Percentiles rank a stretch among this genome's conserved stretches.
These are phyloP conservation scores for Penicillium sp. DNA, from an alignment of 2,329 filamentous ascomycete genomes.

Conservation along the genomic window DNA sequence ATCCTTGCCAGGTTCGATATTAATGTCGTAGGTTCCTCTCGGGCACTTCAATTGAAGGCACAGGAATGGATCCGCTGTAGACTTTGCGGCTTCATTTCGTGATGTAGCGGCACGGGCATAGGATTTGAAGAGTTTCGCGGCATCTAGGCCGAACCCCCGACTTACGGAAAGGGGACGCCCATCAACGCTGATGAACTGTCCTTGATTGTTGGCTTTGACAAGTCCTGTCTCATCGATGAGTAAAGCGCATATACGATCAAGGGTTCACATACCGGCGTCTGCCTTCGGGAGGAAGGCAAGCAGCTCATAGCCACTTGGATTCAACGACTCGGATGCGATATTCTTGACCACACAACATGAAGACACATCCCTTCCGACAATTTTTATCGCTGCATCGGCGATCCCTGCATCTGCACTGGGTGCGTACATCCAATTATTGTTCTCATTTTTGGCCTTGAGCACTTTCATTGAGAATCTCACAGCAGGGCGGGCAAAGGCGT, in stretches of 20 bases:
- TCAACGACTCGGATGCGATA: constrained; percentile 20
- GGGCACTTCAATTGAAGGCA: constrained; percentile 56
- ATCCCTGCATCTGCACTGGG: constrained; percentile 49
- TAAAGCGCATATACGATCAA: constrained; percentile 28
- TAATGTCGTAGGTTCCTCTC: constrained; percentile 57
- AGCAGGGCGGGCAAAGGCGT: constrained; percentile 57
- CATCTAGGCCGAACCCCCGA: constrained; percentile 53
- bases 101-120: constrained; percentile 43
- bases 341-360: constrained; percentile 46
- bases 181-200: constrained; percentile 58
- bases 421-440: constrained; percentile 60
- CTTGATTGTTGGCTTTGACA: constrained; percentile 32
- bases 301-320: constrained; percentile 40
- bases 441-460: constrained; percentile 60
- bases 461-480: constrained; percentile 56
- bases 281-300: constrained; percentile 51
- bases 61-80: constrained; percentile 54
- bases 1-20: constrained; percentile 63
- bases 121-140: constrained; percentile 52
- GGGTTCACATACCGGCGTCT: constrained; percentile 19
- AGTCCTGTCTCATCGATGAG: constrained; percentile 35
- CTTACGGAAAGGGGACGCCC: constrained; percentile 52
- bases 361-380: constrained; percentile 54
- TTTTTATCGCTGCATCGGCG: constrained; percentile 55
- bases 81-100: constrained; percentile 14